A percentile compares a stretch with the other conserved stretches of the same genome.
Evolutionary conservation across 805 yeast genomes (phyloP).

Genomic region (Ogataea allantospora): DNA sequence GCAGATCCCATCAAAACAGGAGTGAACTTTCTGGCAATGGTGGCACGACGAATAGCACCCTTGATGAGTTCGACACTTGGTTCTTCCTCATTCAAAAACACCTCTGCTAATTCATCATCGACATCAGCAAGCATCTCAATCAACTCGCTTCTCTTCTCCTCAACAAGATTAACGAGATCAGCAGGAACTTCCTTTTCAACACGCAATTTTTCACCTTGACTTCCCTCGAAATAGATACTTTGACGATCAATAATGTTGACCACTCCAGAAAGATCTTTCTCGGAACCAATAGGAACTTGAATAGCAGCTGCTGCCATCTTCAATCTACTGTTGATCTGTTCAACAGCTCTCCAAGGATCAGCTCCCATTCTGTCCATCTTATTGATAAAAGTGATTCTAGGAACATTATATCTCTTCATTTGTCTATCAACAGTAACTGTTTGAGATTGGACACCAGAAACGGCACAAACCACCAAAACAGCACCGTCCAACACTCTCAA

Average conservation of each 20-base stretch:
- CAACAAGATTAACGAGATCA: slow-evolving; percentile 76
- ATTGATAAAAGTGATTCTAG: slow-evolving; percentile 92
- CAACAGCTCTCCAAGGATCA: slow-evolving; percentile 92
- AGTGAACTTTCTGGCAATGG: slow-evolving; percentile 92
- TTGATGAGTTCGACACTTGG: slow-evolving; percentile 84
- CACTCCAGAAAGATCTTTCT: slow-evolving; percentile 78
- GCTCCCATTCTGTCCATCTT: slow-evolving; percentile 99
- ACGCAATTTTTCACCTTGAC: slow-evolving; percentile 80
- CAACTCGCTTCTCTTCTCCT: slow-evolving; percentile 80
- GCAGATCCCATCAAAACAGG: slow-evolving; percentile 99
- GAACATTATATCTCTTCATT: slow-evolving; percentile 97
- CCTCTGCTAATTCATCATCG: slow-evolving; percentile 95
- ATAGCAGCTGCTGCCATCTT: slow-evolving; percentile 95
- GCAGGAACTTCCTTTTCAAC: slow-evolving; percentile 66
- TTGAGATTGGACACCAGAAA: slow-evolving; percentile 96
- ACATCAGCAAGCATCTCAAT: slow-evolving; percentile 97
- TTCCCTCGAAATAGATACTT: slow-evolving; percentile 85
- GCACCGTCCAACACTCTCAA: slow-evolving; percentile 97
- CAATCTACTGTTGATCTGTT: slow-evolving; percentile 82
- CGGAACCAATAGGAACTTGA: slow-evolving; percentile 97
- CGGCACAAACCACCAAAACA: slow-evolving; percentile 97
- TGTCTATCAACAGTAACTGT: slow-evolving; percentile 98
- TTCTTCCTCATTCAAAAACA: slow-evolving; percentile 84
- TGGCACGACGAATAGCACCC: slow-evolving; percentile 88
- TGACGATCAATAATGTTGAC: slow-evolving; percentile 88